phyloP scores from a whole-genome alignment of 1,284 basidiomycete species.

The Apiotrichum gracile region DNA sequence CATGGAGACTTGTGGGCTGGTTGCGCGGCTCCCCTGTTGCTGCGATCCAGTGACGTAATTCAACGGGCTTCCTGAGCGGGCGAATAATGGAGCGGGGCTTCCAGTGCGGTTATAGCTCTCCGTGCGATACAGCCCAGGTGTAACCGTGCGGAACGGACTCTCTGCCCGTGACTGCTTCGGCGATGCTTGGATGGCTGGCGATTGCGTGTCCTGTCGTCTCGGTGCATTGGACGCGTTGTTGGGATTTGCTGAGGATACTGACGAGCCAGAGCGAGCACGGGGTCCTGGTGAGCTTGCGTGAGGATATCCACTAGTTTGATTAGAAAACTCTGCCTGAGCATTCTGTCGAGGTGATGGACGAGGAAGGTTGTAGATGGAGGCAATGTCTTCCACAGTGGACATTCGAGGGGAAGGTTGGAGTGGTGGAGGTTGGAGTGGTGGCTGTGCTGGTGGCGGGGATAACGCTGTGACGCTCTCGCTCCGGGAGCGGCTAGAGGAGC shows the following conservation, averaged over 20 bases:
- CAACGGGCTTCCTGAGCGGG: not conserved
- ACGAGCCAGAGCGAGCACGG: not conserved
- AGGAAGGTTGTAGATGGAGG: not conserved
- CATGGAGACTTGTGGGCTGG: not conserved
- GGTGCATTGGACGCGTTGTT: not conserved
- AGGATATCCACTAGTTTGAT: no score
- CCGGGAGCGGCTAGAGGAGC: no score
- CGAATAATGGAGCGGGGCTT: not conserved
- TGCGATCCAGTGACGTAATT: no score
- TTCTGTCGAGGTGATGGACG: not conserved
- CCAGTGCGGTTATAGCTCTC: not conserved
- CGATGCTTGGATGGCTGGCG: not conserved
- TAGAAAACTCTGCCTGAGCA: no score
- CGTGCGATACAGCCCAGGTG: not conserved
- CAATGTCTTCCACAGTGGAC: not conserved
- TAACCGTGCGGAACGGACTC: not conserved
- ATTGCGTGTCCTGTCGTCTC: not conserved
- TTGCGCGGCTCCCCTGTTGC: no score
- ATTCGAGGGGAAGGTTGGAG: not conserved
- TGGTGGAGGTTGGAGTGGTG: not conserved
- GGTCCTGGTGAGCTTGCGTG: not conserved
- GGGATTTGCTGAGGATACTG: not conserved
- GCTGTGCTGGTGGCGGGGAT: not conserved
- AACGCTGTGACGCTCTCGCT: not conserved
- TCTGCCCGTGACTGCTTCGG: not conserved